Conservation (phyloP, 805 yeast species). For the Myxozyma vanderwaltii region DNA sequence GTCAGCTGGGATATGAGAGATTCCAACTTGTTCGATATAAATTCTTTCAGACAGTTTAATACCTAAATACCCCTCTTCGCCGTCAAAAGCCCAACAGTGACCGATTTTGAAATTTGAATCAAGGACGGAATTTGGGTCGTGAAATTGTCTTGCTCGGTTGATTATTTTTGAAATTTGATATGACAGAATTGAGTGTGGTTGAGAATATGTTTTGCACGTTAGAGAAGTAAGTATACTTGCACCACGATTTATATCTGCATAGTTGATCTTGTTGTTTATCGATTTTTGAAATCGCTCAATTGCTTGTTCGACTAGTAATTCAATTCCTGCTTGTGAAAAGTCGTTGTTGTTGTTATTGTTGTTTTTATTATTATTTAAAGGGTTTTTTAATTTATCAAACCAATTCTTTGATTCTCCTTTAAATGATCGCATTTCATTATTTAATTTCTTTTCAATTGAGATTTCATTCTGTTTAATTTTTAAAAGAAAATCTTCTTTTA, state of each 20-base stretch:
- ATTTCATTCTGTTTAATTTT: constrained; percentile 12
- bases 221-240: constrained; percentile 36
- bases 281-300: constrained; percentile 18
- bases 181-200: too few species aligned
- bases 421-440: too few species aligned
- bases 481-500: constrained; percentile 8
- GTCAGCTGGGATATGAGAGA: constrained; percentile 38
- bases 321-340: constrained; percentile 22
- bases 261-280: constrained; percentile 18
- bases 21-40: constrained; percentile 34
- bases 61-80: constrained; percentile 38
- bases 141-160: too few species aligned
- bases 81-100: constrained; percentile 43
- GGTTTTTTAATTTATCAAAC: too few species aligned
- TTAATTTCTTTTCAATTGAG: constrained; percentile 9
- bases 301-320: constrained; percentile 28
- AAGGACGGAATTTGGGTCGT: too few species aligned
- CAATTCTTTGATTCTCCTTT: too few species aligned
- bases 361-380: too few species aligned
- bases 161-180: neutral
- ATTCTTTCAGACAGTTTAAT: constrained; percentile 36
- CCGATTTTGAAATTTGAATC: constrained; percentile 8
- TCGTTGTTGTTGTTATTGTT: too few species aligned
- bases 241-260: constrained; percentile 35
- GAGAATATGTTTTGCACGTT: constrained; percentile 26